These are phyloP conservation scores for Eimeria necatrix DNA, from an alignment of 169 alveolate species.

Conservation along the genomic window DNA sequence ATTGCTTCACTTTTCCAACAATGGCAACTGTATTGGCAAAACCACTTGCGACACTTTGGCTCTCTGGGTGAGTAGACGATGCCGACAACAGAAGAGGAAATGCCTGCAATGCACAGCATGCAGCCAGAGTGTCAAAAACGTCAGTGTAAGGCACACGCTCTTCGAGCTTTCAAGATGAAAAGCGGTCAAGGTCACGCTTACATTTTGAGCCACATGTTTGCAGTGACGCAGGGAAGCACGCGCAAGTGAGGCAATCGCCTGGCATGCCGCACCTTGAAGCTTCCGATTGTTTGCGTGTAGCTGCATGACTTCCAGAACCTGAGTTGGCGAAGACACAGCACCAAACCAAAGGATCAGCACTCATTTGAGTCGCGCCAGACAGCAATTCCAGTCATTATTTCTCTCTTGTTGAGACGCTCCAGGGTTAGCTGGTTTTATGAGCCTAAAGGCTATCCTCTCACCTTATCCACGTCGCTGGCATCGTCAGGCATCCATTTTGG, in stretches of 20 bases:
- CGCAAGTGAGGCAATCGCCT: conserved; percentile 77
- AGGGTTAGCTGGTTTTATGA: background rate
- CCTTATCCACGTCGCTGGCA: conserved; percentile 59
- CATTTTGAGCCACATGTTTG: conserved; percentile 74
- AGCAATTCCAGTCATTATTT: background rate
- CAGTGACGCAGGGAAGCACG: conserved; percentile 78
- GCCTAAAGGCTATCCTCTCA: background rate
- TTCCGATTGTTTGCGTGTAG: conserved; percentile 74
- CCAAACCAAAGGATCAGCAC: background rate
- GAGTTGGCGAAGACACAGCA: background rate
- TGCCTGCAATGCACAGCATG: conserved; percentile 40
- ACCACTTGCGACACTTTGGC: conserved; percentile 75
- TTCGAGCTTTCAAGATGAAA: background rate
- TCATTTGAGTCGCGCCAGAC: background rate
- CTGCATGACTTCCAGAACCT: conserved; percentile 78
- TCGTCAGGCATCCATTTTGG: conserved; percentile 76
- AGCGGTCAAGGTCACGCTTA: background rate
- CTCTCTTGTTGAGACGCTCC: background rate
- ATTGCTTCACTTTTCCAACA: conserved; percentile 59
- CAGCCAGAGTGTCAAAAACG: background rate
- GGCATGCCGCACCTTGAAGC: conserved; percentile 81
- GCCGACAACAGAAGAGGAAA: conserved; percentile 65
- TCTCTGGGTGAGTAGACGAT: conserved; percentile 63
- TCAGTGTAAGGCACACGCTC: background rate
- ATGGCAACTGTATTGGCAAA: conserved; percentile 68